Percentiles rank a stretch among this genome's conserved stretches.
These are phyloP conservation scores for Emydomyces testavorans DNA, from an alignment of 2,329 filamentous ascomycete species.

Conservation along the genomic window DNA sequence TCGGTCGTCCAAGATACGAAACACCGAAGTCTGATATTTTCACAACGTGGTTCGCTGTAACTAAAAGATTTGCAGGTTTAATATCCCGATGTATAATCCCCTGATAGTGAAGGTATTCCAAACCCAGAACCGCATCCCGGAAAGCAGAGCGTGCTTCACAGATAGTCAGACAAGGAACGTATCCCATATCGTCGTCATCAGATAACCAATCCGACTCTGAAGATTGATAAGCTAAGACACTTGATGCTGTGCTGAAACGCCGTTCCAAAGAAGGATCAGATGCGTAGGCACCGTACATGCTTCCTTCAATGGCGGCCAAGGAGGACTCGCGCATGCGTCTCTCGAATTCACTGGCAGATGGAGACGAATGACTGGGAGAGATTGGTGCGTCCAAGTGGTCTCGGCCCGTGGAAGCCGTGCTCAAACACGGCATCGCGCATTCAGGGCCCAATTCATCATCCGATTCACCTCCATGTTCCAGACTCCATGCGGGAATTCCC, in stretches of 20 bases:
- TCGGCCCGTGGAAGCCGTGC: conserved; percentile 25
- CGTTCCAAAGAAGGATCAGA: conserved; percentile 48
- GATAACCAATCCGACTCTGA: conserved; percentile 36
- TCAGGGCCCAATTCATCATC: conserved; percentile 38
- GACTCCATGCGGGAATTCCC: conserved; percentile 64
- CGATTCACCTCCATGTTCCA: conserved; percentile 60
- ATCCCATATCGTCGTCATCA: conserved; percentile 72
- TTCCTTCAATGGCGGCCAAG: conserved; percentile 57
- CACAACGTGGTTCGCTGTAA: conserved; percentile 71
- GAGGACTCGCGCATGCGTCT: conserved; percentile 23
- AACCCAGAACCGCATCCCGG: conserved; percentile 78
- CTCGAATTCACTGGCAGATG: conserved; percentile 36
- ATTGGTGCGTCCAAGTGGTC: conserved; percentile 48
- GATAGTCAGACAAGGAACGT: conserved; percentile 85
- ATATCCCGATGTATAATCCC: conserved; percentile 77
- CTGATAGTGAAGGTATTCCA: conserved; percentile 87
- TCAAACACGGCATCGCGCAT: conserved; percentile 25
- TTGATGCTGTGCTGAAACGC: conserved; percentile 71
- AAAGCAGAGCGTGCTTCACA: conserved; percentile 73
- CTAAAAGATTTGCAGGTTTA: conserved; percentile 81
- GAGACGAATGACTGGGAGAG: conserved; percentile 43
- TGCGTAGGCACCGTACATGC: conserved; percentile 65
- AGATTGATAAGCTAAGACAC: conserved; percentile 38
- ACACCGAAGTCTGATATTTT: conserved; percentile 99
- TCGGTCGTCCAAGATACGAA: conserved; percentile 85